Evolutionary conservation across 2,329 filamentous ascomycete genomes (phyloP).

Genomic region (Aspergillus brunneoviolaceus): DNA sequence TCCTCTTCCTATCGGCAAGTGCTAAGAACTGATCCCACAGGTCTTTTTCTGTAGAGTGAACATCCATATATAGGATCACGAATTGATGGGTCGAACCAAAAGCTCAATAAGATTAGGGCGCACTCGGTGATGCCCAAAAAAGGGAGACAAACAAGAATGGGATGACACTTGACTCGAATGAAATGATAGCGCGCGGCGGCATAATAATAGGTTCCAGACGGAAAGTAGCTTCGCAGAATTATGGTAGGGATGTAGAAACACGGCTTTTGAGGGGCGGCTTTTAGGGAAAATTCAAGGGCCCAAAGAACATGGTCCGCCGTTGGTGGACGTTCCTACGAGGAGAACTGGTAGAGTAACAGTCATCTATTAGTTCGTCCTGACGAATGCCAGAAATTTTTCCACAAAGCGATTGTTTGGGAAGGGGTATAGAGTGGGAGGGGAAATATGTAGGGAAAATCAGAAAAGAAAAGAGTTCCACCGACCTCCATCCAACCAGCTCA

Average conservation of each 20-base stretch:
- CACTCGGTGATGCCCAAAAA: constrained; percentile 20
- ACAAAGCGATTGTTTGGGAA: constrained; percentile 16
- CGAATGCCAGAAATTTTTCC: constrained; percentile 7
- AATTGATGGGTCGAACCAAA: constrained; percentile 12
- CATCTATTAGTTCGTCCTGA: constrained; percentile 15
- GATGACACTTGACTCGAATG: background rate
- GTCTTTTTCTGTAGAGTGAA: constrained; percentile 11
- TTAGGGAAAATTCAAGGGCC: background rate
- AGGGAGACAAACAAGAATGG: constrained; percentile 15
- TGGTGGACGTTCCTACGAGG: constrained; percentile 12
- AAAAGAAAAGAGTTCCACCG: constrained; percentile 10
- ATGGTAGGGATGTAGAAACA: background rate
- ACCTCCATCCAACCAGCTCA: constrained; percentile 9
- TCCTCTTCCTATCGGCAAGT: background rate
- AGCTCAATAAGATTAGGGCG: constrained; percentile 8
- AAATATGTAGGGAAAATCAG: constrained; percentile 1
- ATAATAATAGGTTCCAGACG: background rate
- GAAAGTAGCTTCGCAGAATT: background rate
- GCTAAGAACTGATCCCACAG: background rate
- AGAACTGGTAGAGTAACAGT: constrained; percentile 13
- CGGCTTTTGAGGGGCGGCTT: background rate
- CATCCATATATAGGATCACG: constrained; percentile 15
- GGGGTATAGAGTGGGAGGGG: constrained; percentile 2
- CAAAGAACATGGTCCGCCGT: constrained; percentile 8
- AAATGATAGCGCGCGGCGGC: background rate